Percentiles rank a stretch among this genome's conserved stretches.
These are phyloP conservation scores for Coffea humblotiana DNA, from an alignment of 305 asterid genomes.

Conservation along the genomic window DNA sequence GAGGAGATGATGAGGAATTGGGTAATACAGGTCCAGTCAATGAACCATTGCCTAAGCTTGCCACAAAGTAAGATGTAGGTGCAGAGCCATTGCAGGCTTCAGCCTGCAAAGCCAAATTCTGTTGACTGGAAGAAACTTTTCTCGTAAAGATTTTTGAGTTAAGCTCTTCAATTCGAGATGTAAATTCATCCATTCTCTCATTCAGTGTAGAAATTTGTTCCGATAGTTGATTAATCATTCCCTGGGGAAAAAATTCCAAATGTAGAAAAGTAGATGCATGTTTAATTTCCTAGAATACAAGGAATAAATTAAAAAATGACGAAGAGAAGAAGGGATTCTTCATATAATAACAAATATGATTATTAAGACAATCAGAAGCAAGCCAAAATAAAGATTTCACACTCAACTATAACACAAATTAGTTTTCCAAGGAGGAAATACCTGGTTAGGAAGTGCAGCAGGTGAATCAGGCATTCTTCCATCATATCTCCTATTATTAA, in stretches of 20 bases:
- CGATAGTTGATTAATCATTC: conserved; percentile 73
- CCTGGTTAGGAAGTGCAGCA: conserved; percentile 78
- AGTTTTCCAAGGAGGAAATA: conserved; percentile 20
- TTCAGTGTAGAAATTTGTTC: conserved; percentile 89
- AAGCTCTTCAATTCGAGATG: conserved; percentile 83
- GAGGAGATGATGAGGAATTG: conserved; percentile 74
- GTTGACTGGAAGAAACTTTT: conserved; percentile 70
- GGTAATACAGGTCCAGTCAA: conserved; percentile 59
- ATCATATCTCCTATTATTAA: conserved; percentile 71
- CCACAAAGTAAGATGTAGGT: conserved; percentile 54
- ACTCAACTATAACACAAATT: conserved; percentile 4
- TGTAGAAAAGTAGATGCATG: background rate
- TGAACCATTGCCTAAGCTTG: conserved; percentile 69
- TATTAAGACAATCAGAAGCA: background rate
- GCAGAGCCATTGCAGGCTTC: conserved; percentile 68
- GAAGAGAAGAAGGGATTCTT: background rate
- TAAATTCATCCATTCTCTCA: conserved; percentile 96
- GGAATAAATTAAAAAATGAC: background rate
- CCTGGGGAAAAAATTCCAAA: conserved; percentile 51
- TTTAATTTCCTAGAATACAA: background rate
- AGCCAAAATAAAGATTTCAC: background rate
- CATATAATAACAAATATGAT: background rate
- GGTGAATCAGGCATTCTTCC: conserved; percentile 93
- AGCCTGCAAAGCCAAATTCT: conserved; percentile 65
- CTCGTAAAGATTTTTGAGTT: conserved; percentile 57